A percentile compares a stretch with the other conserved stretches of the same genome.
Evolutionary conservation across 371 early-diverging fungal species (phyloP).

Genomic region (Mortierella sp.): DNA sequence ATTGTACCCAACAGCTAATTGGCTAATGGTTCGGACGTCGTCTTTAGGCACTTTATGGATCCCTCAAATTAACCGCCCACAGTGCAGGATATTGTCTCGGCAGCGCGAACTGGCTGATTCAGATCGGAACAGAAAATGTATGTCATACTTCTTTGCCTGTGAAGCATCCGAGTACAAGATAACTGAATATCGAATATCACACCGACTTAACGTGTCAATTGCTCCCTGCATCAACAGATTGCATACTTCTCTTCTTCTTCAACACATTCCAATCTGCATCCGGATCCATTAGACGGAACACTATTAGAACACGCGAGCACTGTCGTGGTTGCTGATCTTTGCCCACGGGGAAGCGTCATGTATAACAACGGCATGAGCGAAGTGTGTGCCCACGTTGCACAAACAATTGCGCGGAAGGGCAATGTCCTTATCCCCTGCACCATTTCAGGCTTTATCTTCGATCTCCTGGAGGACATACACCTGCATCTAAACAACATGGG

Average conservation of each 20-base stretch:
- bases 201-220: no score
- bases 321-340: conserved; percentile 61
- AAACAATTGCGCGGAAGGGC: conserved; percentile 69
- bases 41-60: conserved; percentile 41
- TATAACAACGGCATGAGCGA: conserved; percentile 49
- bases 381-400: conserved; percentile 52
- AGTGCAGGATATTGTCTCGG: conserved; percentile 55
- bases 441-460: conserved; percentile 80
- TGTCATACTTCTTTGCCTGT: background rate
- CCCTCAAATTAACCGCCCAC: conserved; percentile 39
- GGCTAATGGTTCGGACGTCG: no score
- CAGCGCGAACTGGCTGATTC: conserved; percentile 51
- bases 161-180: no score
- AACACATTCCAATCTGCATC: conserved; percentile 69
- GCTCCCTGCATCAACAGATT: conserved; percentile 53
- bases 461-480: conserved; percentile 73
- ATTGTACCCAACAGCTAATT: no score
- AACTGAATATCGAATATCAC: no score
- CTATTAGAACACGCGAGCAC: conserved; percentile 70
- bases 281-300: conserved; percentile 72
- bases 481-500: conserved; percentile 65
- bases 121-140: conserved; percentile 52
- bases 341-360: conserved; percentile 31
- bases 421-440: conserved; percentile 79
- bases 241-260: conserved; percentile 78